phyloP scores from a whole-genome alignment of 768 basidiomycete species.

The Hirschioporus abietinus region DNA sequence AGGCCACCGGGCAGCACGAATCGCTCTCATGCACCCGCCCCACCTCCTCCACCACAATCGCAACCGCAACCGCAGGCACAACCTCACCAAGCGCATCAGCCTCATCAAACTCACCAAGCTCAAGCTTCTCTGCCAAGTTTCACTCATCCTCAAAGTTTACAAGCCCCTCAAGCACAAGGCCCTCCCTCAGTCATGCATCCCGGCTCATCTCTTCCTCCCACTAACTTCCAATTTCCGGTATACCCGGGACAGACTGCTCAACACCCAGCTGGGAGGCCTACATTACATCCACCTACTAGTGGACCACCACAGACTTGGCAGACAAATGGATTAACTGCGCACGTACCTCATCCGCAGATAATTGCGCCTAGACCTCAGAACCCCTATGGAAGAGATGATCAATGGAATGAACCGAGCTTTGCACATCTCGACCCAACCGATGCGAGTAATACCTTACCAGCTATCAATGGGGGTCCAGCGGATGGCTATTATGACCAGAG shows the following conservation, averaged over 20 bases:
- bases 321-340: conserved; percentile 52
- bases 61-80: conserved; percentile 10
- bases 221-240: conserved; percentile 21
- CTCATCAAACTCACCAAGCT: conserved; percentile 6
- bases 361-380: conserved; percentile 12
- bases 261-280: conserved; percentile 23
- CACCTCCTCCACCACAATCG: conserved; percentile 15
- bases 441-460: conserved; percentile 32
- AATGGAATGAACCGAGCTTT: conserved; percentile 16
- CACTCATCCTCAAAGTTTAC: conserved; percentile 10
- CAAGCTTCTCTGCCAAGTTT: conserved; percentile 16
- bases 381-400: conserved; percentile 9
- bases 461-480: conserved; percentile 38
- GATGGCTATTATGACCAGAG: conserved; percentile 48
- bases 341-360: conserved; percentile 27
- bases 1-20: conserved; percentile 11
- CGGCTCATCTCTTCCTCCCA: conserved; percentile 24
- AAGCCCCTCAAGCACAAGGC: conserved; percentile 23
- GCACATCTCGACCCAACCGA: conserved; percentile 27
- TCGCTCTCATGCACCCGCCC: conserved; percentile 16
- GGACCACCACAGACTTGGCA: conserved; percentile 64
- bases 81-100: conserved; percentile 8
- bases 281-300: conserved; percentile 41
- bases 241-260: conserved; percentile 36
- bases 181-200: conserved; percentile 18